Conservation (phyloP, 2,329 filamentous ascomycete genomes). For the Penicillium sclerotiorum region DNA sequence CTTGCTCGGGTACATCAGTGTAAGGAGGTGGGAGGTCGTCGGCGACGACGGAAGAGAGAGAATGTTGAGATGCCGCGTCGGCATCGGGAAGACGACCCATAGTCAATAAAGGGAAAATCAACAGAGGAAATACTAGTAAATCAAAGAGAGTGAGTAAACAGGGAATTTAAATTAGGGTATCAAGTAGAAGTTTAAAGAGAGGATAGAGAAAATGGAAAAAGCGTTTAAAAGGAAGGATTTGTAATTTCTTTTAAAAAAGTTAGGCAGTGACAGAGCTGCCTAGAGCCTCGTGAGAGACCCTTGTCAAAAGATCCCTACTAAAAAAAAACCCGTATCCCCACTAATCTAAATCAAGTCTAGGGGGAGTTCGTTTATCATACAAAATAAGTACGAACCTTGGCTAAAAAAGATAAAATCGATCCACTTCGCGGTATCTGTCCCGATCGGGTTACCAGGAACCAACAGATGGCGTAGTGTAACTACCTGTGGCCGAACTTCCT, state of each 20-base stretch:
- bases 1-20: conserved; percentile 20
- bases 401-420: neutral
- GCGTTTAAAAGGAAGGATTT: too few relatives aligned
- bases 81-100: conserved; percentile 11
- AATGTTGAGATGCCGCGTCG: conserved; percentile 19
- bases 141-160: neutral
- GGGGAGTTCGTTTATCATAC: too few relatives aligned
- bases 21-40: conserved; percentile 27
- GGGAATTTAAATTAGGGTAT: neutral
- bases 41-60: conserved; percentile 20
- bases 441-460: conserved; percentile 9
- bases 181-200: neutral
- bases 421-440: neutral
- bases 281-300: too few relatives aligned
- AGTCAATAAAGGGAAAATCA: neutral
- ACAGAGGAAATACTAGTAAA: neutral
- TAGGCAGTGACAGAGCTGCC: too few relatives aligned
- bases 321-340: too few relatives aligned
- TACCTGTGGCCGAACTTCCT: conserved; percentile 13
- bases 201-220: neutral
- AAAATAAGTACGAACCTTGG: too few relatives aligned
- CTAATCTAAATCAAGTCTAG: neutral
- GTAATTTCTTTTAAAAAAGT: too few relatives aligned
- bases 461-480: conserved; percentile 10
- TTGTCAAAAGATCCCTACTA: too few relatives aligned